These are phyloP conservation scores for Microdochium paspali DNA, from an alignment of 2,329 filamentous ascomycete species.

Conservation along the genomic window DNA sequence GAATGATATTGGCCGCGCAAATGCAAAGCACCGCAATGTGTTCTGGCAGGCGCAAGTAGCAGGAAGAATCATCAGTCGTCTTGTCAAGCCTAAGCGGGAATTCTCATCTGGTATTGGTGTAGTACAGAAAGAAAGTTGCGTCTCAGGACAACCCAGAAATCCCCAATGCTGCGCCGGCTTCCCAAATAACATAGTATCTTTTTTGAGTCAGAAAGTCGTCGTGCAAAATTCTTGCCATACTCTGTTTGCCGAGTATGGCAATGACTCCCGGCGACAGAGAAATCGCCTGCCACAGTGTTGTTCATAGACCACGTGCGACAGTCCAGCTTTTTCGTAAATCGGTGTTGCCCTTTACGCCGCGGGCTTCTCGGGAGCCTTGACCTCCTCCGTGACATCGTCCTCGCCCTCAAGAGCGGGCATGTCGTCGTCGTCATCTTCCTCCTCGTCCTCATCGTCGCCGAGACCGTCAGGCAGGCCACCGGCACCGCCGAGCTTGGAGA, in stretches of 20 bases:
- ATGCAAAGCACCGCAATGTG: too few species aligned
- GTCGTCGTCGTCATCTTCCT: slow-evolving; percentile 64
- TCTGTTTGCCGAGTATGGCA: not conserved
- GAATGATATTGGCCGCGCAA: too few species aligned
- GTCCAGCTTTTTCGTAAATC: not conserved
- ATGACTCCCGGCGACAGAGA: not conserved
- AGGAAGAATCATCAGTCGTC: too few species aligned
- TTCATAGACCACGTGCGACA: not conserved
- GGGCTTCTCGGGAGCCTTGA: slow-evolving; percentile 12
- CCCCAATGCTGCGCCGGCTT: slow-evolving; percentile 10
- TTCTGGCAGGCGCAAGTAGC: too few species aligned
- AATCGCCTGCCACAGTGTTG: not conserved
- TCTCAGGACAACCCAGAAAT: slow-evolving; percentile 3
- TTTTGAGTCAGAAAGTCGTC: slow-evolving; percentile 8
- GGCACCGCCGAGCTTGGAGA: slow-evolving; percentile 76
- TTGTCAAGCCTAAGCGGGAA: not conserved
- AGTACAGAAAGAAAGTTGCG: not conserved
- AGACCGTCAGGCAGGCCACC: slow-evolving; percentile 34
- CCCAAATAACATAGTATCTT: slow-evolving; percentile 8
- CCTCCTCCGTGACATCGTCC: slow-evolving; percentile 32
- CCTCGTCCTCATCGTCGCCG: slow-evolving; percentile 34
- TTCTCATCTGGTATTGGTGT: not conserved
- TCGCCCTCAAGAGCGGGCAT: slow-evolving; percentile 73
- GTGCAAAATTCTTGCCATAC: not conserved
- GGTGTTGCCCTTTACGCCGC: slow-evolving; percentile 2